A percentile compares a stretch with the other conserved stretches of the same genome.
Conservation (phyloP, 306 rosid genomes). For the Citrullus amarus region DNA sequence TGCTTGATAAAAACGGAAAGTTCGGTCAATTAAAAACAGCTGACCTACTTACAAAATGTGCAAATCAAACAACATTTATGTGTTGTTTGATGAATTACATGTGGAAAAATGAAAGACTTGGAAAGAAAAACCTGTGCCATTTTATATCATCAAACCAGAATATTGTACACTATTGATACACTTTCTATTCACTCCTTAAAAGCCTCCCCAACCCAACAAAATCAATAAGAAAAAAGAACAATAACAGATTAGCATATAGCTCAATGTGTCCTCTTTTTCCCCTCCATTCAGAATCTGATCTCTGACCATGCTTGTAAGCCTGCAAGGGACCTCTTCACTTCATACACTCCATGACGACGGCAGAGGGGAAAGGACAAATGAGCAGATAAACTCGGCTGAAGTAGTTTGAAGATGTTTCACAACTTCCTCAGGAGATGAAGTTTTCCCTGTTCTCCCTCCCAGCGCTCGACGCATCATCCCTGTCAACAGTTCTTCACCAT, state of each 20-base stretch:
- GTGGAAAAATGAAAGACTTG: background rate
- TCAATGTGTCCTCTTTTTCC: background rate
- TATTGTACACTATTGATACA: constrained; percentile 33
- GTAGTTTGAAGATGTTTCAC: constrained; percentile 50
- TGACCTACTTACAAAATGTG: background rate
- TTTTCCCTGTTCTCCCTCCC: constrained; percentile 39
- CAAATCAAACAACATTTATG: background rate
- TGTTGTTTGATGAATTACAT: background rate
- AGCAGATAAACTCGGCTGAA: background rate
- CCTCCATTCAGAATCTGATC: background rate
- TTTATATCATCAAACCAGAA: constrained; percentile 1
- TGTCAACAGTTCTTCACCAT: constrained; percentile 20
- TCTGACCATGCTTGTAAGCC: background rate
- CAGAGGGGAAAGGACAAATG: background rate
- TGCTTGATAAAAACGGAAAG: background rate
- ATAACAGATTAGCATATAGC: background rate
- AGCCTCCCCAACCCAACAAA: background rate
- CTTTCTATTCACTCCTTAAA: constrained; percentile 16
- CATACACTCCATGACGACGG: background rate
- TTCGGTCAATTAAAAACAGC: background rate
- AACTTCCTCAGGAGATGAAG: constrained; percentile 75
- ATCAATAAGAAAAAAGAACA: background rate
- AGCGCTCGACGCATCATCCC: constrained; percentile 87
- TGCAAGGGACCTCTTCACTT: background rate
- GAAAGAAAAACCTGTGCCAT: background rate